Conservation (phyloP, 257 asterid genomes). For the Fraxinus anomala region DNA sequence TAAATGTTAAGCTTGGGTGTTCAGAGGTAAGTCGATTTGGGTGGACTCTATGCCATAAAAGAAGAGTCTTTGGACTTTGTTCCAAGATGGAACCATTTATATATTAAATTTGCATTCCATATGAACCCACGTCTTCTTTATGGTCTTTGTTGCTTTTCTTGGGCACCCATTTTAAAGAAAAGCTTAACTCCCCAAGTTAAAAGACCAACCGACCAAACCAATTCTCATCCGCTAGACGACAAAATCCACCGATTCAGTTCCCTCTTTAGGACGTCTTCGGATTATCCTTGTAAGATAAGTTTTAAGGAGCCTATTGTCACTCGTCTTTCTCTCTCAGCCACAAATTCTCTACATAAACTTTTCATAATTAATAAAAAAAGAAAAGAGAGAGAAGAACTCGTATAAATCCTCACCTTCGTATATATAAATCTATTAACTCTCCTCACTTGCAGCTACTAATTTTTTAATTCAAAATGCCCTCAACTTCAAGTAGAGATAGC, state of each 20-base stretch:
- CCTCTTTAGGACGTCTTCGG: background rate
- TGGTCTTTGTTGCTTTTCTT: background rate
- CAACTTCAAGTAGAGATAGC: background rate
- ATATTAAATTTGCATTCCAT: no score
- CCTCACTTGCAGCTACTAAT: background rate
- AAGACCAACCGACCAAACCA: slow-evolving; percentile 17
- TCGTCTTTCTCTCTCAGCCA: background rate
- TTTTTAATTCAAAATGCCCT: slow-evolving; percentile 21
- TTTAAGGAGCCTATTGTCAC: background rate
- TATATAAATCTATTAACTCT: no score
- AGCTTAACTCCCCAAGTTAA: background rate
- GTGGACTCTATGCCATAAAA: no score
- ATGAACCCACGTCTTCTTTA: no score
- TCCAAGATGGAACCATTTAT: no score
- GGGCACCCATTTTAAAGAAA: background rate
- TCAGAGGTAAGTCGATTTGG: no score
- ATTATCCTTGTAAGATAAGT: background rate
- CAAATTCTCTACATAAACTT: background rate
- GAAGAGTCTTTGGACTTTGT: no score
- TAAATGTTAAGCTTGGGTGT: no score
- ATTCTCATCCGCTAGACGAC: slow-evolving; percentile 11
- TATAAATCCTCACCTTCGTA: no score
- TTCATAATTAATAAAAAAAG: background rate
- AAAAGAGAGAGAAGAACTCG: no score
- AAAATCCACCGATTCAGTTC: slow-evolving; percentile 23